Percentiles rank a stretch among this genome's conserved stretches.
phyloP scores from a whole-genome alignment of 192 early-diverging fungal species.

The Funneliformis geosporum region DNA sequence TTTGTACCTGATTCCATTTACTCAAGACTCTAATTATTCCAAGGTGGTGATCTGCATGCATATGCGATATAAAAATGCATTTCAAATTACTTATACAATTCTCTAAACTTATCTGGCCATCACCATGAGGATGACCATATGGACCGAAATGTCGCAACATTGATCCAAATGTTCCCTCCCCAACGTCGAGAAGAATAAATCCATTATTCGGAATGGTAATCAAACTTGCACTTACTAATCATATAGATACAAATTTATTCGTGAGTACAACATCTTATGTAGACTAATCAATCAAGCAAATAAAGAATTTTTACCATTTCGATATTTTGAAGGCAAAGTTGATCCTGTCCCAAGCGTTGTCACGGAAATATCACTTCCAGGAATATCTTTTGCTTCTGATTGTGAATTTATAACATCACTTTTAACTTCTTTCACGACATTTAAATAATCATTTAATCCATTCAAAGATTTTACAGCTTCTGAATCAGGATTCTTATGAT shows the following conservation, averaged over 20 bases:
- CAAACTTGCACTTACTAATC: conserved; percentile 77
- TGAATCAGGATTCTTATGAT: conserved; percentile 22
- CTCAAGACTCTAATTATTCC: conserved; percentile 75
- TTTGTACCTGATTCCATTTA: conserved; percentile 69
- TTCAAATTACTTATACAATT: conserved; percentile 60
- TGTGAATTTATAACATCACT: conserved; percentile 32
- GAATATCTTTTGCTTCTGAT: conserved; percentile 23
- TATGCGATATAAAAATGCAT: conserved; percentile 88
- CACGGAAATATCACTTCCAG: conserved; percentile 52
- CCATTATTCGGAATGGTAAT: conserved; percentile 64
- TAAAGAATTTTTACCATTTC: conserved; percentile 71
- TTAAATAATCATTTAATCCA: conserved; percentile 42
- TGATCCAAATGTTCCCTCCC: conserved; percentile 87
- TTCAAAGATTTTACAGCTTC: conserved; percentile 26
- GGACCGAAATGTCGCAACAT: conserved; percentile 74
- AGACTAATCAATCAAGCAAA: neutral
- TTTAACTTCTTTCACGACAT: conserved; percentile 35
- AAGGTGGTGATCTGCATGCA: conserved; percentile 98
- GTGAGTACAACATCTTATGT: neutral
- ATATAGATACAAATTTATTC: neutral
- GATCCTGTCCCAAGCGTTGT: conserved; percentile 91
- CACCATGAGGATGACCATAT: conserved; percentile 33
- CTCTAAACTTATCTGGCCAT: conserved; percentile 44
- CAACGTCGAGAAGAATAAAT: conserved; percentile 81
- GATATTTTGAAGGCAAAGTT: conserved; percentile 82